phyloP scores from a whole-genome alignment of 352 stramenopile species.

The Pythium aristosporum region DNA sequence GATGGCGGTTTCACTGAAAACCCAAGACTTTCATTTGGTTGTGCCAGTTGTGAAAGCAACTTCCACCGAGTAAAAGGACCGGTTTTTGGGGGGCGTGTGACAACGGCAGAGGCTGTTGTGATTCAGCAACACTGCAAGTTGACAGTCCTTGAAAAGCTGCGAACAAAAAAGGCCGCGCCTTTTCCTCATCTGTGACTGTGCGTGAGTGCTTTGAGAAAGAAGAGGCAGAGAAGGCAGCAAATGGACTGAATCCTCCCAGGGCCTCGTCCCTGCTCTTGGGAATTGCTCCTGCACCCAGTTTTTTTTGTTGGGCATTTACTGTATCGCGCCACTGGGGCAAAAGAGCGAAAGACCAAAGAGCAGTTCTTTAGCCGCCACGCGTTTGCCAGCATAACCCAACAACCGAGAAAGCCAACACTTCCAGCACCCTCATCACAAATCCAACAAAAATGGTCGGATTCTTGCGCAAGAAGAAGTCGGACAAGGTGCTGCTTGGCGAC shows the following conservation, averaged over 20 bases:
- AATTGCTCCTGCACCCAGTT: conserved; percentile 6
- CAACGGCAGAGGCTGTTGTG: no score
- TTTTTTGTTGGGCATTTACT: background rate
- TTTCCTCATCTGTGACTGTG: background rate
- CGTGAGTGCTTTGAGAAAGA: background rate
- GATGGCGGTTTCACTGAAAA: conserved; percentile 2
- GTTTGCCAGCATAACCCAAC: background rate
- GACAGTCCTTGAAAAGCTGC: conserved; percentile 3
- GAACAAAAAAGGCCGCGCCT: background rate
- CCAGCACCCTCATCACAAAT: background rate
- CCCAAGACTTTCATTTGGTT: background rate
- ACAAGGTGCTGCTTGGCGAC: conserved; percentile 61
- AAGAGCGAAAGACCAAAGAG: background rate
- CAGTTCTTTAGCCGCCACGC: conserved; percentile 4
- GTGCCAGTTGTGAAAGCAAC: background rate
- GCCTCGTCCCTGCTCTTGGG: conserved; percentile 14
- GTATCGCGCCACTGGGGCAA: background rate
- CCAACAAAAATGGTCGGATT: conserved; percentile 63
- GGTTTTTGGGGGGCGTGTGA: background rate
- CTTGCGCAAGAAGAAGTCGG: conserved; percentile 85
- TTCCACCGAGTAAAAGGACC: background rate
- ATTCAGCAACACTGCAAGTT: background rate
- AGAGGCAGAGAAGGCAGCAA: conserved; percentile 9
- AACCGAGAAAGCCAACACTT: background rate
- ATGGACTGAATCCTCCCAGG: conserved; percentile 14